These are phyloP conservation scores for Mycena haematopus DNA, from an alignment of 768 basidiomycete species.

Conservation along the genomic window DNA sequence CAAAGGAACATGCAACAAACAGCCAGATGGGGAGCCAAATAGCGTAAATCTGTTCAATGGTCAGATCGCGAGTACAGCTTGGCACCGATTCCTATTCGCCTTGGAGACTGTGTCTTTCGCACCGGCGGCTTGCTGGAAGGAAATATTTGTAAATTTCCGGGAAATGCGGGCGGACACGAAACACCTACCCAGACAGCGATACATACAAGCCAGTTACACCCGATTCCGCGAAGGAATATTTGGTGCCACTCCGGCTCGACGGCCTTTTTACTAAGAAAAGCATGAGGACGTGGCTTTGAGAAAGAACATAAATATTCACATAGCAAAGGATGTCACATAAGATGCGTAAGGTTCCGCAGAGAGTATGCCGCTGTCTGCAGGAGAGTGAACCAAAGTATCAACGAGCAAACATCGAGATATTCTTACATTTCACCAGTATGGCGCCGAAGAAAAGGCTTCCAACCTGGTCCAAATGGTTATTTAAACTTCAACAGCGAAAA, in stretches of 20 bases:
- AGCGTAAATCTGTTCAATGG: slow-evolving; percentile 53
- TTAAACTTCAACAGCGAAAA: no score
- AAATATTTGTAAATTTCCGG: background rate
- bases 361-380: slow-evolving; percentile 63
- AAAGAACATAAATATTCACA: slow-evolving; percentile 50
- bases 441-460: slow-evolving; percentile 76
- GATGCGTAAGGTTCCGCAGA: slow-evolving; percentile 62
- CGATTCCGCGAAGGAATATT: slow-evolving; percentile 76
- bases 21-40: slow-evolving; percentile 82
- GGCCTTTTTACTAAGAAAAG: slow-evolving; percentile 59
- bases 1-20: slow-evolving; percentile 74
- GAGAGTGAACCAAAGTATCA: background rate
- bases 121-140: slow-evolving; percentile 67
- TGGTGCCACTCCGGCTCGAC: slow-evolving; percentile 72
- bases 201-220: slow-evolving; percentile 80
- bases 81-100: slow-evolving; percentile 38
- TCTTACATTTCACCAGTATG: slow-evolving; percentile 68
- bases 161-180: background rate
- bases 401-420: background rate
- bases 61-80: background rate
- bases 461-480: slow-evolving; percentile 8
- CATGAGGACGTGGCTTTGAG: background rate
- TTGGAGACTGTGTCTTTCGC: slow-evolving; percentile 75
- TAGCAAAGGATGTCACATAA: slow-evolving; percentile 59
- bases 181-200: slow-evolving; percentile 72